These are phyloP conservation scores for Phaeotremella skinneri DNA, from an alignment of 768 basidiomycete species.

Conservation along the genomic window DNA sequence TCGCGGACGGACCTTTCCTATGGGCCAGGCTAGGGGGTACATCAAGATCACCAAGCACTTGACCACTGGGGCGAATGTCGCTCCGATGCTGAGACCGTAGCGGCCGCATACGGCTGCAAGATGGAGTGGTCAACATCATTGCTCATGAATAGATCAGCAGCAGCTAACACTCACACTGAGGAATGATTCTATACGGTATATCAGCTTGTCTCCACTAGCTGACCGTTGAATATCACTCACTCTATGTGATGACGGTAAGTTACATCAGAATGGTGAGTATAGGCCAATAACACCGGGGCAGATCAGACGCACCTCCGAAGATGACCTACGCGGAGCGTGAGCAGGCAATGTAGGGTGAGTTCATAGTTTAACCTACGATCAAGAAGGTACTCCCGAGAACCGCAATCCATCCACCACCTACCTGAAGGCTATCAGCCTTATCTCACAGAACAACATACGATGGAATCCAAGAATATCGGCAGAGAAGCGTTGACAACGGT, in stretches of 20 bases:
- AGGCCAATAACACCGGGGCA: neutral
- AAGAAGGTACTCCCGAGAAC: conserved; percentile 40
- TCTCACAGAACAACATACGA: conserved; percentile 19
- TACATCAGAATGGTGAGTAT: neutral
- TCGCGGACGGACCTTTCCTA: conserved; percentile 31
- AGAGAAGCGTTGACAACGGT: conserved; percentile 44
- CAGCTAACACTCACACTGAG: conserved; percentile 31
- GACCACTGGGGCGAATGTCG: conserved; percentile 40
- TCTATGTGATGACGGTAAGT: conserved; percentile 10
- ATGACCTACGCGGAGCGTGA: conserved; percentile 19
- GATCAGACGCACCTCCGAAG: conserved; percentile 30
- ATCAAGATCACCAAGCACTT: conserved; percentile 30
- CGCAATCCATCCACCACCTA: conserved; percentile 45
- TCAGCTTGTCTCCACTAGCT: conserved; percentile 11
- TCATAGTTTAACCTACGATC: conserved; percentile 23
- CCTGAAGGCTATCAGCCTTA: conserved; percentile 16
- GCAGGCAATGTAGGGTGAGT: neutral
- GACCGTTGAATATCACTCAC: conserved; percentile 9
- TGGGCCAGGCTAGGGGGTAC: conserved; percentile 48
- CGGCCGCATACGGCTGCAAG: conserved; percentile 35
- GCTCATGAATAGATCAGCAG: neutral
- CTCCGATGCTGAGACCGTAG: conserved; percentile 46
- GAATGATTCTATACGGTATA: conserved; percentile 30
- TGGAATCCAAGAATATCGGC: conserved; percentile 42
- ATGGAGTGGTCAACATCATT: neutral